Evolutionary conservation across 75 land plant genomes (phyloP), one percentile per base, ranked within the genome.

Genomic region (Gnetum montanum): DNA sequence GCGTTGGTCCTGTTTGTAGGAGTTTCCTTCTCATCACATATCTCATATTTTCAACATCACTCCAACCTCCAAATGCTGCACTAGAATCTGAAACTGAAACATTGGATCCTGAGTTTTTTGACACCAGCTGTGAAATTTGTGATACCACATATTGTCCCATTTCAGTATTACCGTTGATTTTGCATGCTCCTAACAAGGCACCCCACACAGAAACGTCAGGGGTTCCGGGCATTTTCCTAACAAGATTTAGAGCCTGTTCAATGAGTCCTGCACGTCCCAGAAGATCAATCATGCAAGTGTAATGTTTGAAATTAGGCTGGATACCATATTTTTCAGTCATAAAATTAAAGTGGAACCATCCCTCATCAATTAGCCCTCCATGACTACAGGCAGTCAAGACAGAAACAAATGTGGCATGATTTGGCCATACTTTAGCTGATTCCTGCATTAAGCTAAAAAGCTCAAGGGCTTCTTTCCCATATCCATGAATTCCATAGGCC

Each of bases 181-280:
- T 45, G 51, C 74, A 81, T 38, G 78, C 82, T 62, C 62, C 68
- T 6, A 83, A 74, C 70, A 83, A 55, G 37, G 86, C 71, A 53
- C 78, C 75, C 86, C 82, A 78, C 22, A 65, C 72, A 38, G 60
- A 62, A 1, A 70, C 65, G 61, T 43, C 73, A 54, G 76, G 70
- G 46, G 70, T 54, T 24, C 67, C 25, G 6, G 77, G 85, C 85
- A 77, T 70, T 36, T 55, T 67, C 16, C 29, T 48, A 4, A 82
- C 31, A 26, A 82, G 51, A 0, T 70, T 63, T 1, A 45, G 31
- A 24, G 85, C 84, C 59, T 66, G 66, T 23, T 62, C 29, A 31
- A 77, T 59, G 57, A 56, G 66, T 37, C 71, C 71, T 1, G 68
- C 64, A 19, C 77, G 71, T 36, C 85, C 71, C 10, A 73, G 61